Evolutionary conservation across 495 filamentous ascomycete species (phyloP).

Genomic region (Neurospora sp.): DNA sequence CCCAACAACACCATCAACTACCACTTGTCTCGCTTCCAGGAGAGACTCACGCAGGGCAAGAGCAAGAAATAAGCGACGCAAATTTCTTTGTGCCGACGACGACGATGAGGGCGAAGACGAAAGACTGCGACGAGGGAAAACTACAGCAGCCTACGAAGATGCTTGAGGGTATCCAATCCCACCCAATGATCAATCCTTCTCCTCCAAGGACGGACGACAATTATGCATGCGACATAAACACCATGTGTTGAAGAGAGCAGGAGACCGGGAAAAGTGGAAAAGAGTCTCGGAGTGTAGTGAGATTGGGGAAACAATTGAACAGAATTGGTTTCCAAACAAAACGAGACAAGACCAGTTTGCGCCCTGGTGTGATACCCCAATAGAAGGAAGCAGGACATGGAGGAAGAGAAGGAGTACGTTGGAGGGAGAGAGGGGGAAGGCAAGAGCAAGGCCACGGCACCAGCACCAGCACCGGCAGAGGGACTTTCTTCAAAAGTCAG

Average conservation of each 20-base stretch:
- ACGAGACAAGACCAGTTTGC: not conserved
- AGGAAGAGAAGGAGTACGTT: not conserved
- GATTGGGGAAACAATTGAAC: not conserved
- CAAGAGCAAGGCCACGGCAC: not conserved
- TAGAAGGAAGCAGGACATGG: not conserved
- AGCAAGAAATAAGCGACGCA: conserved; percentile 48
- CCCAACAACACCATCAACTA: conserved; percentile 90
- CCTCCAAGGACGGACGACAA: too few relatives aligned
- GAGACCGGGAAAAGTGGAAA: too few relatives aligned
- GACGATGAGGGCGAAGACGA: too few relatives aligned
- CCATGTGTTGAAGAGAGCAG: too few relatives aligned
- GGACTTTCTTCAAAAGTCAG: too few relatives aligned
- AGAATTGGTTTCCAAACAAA: not conserved
- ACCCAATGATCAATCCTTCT: too few relatives aligned
- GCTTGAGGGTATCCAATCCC: too few relatives aligned
- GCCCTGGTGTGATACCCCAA: not conserved
- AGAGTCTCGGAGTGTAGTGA: too few relatives aligned
- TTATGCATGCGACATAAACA: not conserved
- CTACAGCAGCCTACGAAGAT: too few relatives aligned
- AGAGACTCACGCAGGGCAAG: conserved; percentile 56
- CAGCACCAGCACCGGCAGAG: too few relatives aligned
- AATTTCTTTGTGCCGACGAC: too few relatives aligned
- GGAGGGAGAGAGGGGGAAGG: not conserved
- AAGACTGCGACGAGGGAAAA: too few relatives aligned
- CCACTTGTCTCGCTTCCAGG: conserved; percentile 79